Conservation (phyloP, 2,329 filamentous ascomycete species). For the Colletotrichum destructivum region DNA sequence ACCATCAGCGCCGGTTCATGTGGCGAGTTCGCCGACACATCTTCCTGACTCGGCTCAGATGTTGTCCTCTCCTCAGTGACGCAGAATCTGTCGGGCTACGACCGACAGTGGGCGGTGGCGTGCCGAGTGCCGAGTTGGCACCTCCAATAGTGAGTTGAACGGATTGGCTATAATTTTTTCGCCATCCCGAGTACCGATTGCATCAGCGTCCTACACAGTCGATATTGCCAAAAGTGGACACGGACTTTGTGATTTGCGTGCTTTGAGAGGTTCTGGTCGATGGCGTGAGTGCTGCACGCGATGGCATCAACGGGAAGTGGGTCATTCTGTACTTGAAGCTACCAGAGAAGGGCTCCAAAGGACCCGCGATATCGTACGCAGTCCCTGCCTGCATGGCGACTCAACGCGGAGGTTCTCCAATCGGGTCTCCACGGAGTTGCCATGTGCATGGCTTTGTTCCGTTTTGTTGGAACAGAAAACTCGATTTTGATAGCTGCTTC, state of each 20-base stretch:
- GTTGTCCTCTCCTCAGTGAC: not conserved
- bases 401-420: not conserved
- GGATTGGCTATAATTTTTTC: slow-evolving; percentile 11
- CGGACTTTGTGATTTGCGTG: not conserved
- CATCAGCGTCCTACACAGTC: slow-evolving; percentile 30
- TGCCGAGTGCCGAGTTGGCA: not conserved
- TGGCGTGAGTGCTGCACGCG: slow-evolving; percentile 36
- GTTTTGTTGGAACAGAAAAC: not conserved
- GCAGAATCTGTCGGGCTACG: slow-evolving; percentile 11
- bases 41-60: not conserved
- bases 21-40: not conserved
- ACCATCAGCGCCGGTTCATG: too few species aligned
- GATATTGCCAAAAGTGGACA: not conserved
- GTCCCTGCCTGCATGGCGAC: not conserved
- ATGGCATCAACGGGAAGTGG: slow-evolving; percentile 41
- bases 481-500: slow-evolving; percentile 1
- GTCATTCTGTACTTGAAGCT: slow-evolving; percentile 14
- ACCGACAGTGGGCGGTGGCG: not conserved
- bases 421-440: slow-evolving; percentile 11
- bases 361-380: not conserved
- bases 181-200: slow-evolving; percentile 30
- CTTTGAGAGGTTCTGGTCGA: slow-evolving; percentile 20
- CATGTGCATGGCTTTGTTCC: slow-evolving; percentile 6
- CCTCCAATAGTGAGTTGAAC: not conserved
- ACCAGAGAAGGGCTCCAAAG: not conserved